phyloP scores from a whole-genome alignment of 176 grass and related monocot genomes.

The Bonia amplexicaulis region DNA sequence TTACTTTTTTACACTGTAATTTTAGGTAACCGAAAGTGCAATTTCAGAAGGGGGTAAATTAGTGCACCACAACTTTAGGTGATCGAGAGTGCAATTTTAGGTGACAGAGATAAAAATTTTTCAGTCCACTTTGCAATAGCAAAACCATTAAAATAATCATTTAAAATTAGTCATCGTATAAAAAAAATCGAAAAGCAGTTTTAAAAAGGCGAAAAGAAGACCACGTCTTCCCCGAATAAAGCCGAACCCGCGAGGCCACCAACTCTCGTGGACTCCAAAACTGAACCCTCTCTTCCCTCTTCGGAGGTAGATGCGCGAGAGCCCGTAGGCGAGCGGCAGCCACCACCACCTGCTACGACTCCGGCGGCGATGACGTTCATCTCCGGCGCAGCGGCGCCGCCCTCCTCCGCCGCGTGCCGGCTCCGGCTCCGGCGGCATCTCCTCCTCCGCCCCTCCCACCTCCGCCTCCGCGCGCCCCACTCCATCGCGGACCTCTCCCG shows the following conservation, averaged over 20 bases:
- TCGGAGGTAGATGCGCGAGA: not conserved
- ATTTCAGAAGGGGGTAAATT: no score
- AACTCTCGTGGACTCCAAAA: conserved; percentile 40
- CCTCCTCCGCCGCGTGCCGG: conserved; percentile 33
- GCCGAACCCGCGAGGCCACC: conserved; percentile 28
- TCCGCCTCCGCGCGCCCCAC: conserved; percentile 55
- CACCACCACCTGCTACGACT: not conserved
- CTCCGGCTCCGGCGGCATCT: conserved; percentile 29
- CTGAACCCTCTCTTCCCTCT: not conserved
- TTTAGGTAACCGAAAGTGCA: no score
- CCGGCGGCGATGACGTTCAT: conserved; percentile 50
- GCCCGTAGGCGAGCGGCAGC: not conserved
- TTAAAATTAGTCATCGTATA: no score
- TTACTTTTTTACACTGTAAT: no score
- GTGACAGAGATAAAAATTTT: no score
- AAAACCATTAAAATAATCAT: no score
- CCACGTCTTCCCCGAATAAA: conserved; percentile 32
- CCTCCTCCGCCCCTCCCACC: conserved; percentile 37
- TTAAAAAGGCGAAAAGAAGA: no score
- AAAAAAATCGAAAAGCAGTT: no score
- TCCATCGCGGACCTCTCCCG: conserved; percentile 71
- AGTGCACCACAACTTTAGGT: no score
- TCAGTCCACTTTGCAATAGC: no score
- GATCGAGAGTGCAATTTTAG: no score
- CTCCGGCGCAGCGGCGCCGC: conserved; percentile 45